These are phyloP conservation scores for Cladosporium halotolerans DNA, from an alignment of 2,329 filamentous ascomycete species.

Conservation along the genomic window DNA sequence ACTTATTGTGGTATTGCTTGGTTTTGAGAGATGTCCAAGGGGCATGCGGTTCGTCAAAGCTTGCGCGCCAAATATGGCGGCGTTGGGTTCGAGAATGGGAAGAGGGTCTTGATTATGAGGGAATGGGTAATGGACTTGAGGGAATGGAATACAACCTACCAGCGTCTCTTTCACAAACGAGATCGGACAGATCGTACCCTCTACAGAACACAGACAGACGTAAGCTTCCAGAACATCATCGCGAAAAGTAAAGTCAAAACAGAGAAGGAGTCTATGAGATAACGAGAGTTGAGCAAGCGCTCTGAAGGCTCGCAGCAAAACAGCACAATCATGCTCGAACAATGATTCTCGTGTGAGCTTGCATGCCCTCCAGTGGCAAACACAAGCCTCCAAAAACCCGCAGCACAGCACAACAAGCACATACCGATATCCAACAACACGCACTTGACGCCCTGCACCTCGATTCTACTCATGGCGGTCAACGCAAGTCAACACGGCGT, in stretches of 20 bases:
- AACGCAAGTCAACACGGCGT: no score
- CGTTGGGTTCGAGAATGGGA: no score
- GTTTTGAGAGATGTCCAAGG: no score
- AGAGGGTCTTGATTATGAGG: not conserved
- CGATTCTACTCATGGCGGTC: not conserved
- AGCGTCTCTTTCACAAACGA: constrained; percentile 78
- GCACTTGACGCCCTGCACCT: constrained; percentile 26
- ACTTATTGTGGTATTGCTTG: no score
- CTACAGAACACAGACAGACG: constrained; percentile 37
- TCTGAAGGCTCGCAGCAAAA: no score
- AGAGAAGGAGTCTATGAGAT: not conserved
- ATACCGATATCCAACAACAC: constrained; percentile 36
- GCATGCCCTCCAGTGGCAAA: no score
- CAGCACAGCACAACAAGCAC: not conserved
- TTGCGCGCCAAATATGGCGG: no score
- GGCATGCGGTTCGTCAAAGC: no score
- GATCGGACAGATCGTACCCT: constrained; percentile 77
- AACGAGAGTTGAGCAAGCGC: no score
- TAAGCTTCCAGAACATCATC: constrained; percentile 6
- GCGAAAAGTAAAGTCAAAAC: not conserved
- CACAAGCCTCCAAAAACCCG: no score
- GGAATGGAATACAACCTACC: constrained; percentile 47
- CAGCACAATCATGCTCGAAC: no score
- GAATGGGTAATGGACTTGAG: constrained; percentile 1
- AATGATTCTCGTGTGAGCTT: not conserved